Evolutionary conservation across 164 flowering plant genomes (phyloP).

Genomic region (Vitis labrusca): DNA sequence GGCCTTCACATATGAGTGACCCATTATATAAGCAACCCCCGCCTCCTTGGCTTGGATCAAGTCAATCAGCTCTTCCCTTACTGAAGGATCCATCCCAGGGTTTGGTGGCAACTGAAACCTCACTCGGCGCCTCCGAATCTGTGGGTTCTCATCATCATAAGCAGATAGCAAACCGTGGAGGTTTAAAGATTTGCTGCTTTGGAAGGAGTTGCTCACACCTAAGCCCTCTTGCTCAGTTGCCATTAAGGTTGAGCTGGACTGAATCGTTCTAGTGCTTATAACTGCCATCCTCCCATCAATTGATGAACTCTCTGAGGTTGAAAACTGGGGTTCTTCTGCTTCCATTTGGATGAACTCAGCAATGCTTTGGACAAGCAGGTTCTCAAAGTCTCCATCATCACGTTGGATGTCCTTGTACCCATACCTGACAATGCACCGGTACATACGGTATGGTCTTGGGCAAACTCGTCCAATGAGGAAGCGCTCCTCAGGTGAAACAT

Average conservation of each 20-base stretch:
- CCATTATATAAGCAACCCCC: constrained; percentile 57
- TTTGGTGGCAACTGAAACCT: constrained; percentile 40
- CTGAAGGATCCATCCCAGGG: constrained; percentile 43
- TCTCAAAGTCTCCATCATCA: constrained; percentile 81
- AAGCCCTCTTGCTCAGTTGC: constrained; percentile 30
- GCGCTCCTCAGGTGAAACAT: constrained; percentile 80
- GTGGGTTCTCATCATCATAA: constrained; percentile 45
- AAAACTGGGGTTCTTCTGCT: constrained; percentile 56
- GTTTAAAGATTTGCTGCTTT: constrained; percentile 41
- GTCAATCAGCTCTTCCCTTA: constrained; percentile 46
- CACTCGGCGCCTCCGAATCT: constrained; percentile 39
- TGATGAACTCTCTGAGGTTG: constrained; percentile 35
- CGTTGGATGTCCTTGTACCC: constrained; percentile 84
- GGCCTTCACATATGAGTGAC: constrained; percentile 51
- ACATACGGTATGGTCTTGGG: constrained; percentile 87
- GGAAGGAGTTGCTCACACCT: constrained; percentile 22
- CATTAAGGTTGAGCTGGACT: constrained; percentile 33
- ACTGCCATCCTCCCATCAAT: constrained; percentile 65
- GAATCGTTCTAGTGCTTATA: constrained; percentile 33
- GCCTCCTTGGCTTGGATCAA: constrained; percentile 51
- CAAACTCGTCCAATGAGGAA: constrained; percentile 83
- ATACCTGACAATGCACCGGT: constrained; percentile 84
- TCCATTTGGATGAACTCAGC: constrained; percentile 93
- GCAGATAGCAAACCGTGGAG: constrained; percentile 38
- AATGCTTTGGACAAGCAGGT: constrained; percentile 69